Evolutionary conservation across 2,329 filamentous ascomycete genomes (phyloP).

Genomic region (Fusarium sp.): DNA sequence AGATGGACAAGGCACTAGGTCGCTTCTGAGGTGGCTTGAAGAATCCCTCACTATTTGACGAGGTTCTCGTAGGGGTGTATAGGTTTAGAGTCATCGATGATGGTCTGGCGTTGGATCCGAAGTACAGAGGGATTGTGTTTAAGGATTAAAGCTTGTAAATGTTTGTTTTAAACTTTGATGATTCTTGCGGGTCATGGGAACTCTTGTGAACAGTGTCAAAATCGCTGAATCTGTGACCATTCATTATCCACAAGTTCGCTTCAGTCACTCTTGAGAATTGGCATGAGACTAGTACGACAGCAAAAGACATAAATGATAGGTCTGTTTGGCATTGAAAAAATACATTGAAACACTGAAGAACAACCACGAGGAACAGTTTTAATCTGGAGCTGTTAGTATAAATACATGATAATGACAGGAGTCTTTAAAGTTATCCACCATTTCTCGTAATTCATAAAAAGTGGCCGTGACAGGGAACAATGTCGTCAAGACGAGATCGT

Average conservation of each 20-base stretch:
- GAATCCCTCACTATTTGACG: slow-evolving; percentile 27
- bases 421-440: not conserved
- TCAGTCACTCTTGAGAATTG: not conserved
- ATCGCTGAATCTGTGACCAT: not conserved
- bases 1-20: slow-evolving; percentile 35
- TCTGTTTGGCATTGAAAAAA: not conserved
- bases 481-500: slow-evolving; percentile 3
- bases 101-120: slow-evolving; percentile 58
- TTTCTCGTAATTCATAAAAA: slow-evolving; percentile 15
- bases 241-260: not conserved
- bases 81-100: slow-evolving; percentile 56
- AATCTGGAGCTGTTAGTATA: not conserved
- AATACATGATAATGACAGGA: slow-evolving; percentile 14
- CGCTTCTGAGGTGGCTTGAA: slow-evolving; percentile 1
- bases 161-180: slow-evolving; percentile 8
- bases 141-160: slow-evolving; percentile 27
- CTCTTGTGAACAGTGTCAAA: not conserved
- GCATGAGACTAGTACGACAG: not conserved
- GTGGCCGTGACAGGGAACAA: not conserved
- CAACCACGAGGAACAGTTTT: not conserved
- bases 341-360: not conserved
- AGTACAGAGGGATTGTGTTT: slow-evolving; percentile 24
- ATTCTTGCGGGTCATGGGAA: not conserved
- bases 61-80: slow-evolving; percentile 42
- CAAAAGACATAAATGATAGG: not conserved